Conservation (phyloP, 305 asterid species). For the Fraxinus angustifolia region DNA sequence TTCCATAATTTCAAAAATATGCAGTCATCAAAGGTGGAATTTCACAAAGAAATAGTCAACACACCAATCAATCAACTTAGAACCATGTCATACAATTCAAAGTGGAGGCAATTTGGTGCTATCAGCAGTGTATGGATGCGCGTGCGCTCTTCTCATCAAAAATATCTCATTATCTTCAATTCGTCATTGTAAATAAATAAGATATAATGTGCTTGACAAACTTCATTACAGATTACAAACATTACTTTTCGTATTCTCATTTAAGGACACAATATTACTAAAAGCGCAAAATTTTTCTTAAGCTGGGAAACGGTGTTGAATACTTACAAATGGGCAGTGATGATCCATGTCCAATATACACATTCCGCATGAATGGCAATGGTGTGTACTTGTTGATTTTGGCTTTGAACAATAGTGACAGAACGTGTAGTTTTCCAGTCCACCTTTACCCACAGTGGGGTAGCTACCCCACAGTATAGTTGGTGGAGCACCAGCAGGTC, state of each 20-base stretch:
- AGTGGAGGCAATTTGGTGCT: neutral
- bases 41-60: slow-evolving; percentile 6
- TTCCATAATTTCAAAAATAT: slow-evolving; percentile 4
- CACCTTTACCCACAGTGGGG: slow-evolving; percentile 86
- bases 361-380: slow-evolving; percentile 84
- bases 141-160: neutral
- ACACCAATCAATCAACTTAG: neutral
- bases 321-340: slow-evolving; percentile 97
- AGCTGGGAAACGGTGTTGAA: slow-evolving; percentile 14
- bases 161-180: neutral
- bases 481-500: slow-evolving; percentile 78
- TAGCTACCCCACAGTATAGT: slow-evolving; percentile 88
- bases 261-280: neutral
- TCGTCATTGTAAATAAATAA: neutral
- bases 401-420: slow-evolving; percentile 83
- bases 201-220: neutral
- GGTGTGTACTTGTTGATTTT: slow-evolving; percentile 82
- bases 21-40: neutral
- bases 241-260: neutral
- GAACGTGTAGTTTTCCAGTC: slow-evolving; percentile 72
- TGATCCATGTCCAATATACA: slow-evolving; percentile 94
- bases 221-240: slow-evolving; percentile 1
- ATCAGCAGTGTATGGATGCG: neutral
- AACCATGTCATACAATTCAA: slow-evolving; percentile 6
- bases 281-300: neutral